Percentiles rank a stretch among this genome's conserved stretches.
Conservation (phyloP, 495 filamentous ascomycete species). For the Lasiosphaeria hispida region DNA sequence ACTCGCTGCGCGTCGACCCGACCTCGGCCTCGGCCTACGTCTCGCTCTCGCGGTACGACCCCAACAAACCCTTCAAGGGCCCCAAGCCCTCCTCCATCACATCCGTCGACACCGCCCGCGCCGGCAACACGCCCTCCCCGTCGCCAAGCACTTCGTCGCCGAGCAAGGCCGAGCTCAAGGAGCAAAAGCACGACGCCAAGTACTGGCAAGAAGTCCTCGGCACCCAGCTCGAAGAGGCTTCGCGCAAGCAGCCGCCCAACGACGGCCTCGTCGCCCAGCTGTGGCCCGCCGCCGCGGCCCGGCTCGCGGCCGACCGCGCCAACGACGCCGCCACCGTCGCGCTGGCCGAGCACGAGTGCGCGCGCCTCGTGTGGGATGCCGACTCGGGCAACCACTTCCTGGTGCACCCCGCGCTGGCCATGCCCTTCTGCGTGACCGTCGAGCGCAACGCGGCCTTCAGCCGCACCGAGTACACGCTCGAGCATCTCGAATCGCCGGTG, state of each 20-base stretch:
- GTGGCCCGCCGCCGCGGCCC: slow-evolving; percentile 66
- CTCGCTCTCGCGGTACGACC: slow-evolving; percentile 52
- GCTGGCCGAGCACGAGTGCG: slow-evolving; percentile 69
- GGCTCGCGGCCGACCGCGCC: slow-evolving; percentile 66
- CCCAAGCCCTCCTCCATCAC: slow-evolving; percentile 17
- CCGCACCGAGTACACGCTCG: slow-evolving; percentile 59
- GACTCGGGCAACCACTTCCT: slow-evolving; percentile 64
- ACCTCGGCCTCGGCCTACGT: slow-evolving; percentile 54
- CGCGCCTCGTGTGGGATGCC: slow-evolving; percentile 67
- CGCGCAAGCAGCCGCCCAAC: slow-evolving; percentile 56
- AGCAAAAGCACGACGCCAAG: slow-evolving; percentile 32
- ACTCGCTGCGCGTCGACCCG: slow-evolving; percentile 51
- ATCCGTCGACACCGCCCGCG: slow-evolving; percentile 23
- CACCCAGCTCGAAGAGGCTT: slow-evolving; percentile 58
- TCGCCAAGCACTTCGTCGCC: slow-evolving; percentile 31
- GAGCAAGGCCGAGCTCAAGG: slow-evolving; percentile 15
- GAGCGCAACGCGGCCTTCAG: slow-evolving; percentile 51
- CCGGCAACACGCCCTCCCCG: slow-evolving; percentile 36
- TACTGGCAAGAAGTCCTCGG: slow-evolving; percentile 55
- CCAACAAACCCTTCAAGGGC: slow-evolving; percentile 47
- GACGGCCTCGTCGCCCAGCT: slow-evolving; percentile 73
- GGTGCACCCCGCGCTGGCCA: slow-evolving; percentile 64
- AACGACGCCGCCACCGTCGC: slow-evolving; percentile 58
- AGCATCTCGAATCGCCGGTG: slow-evolving; percentile 56
- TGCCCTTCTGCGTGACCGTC: slow-evolving; percentile 54